Base-by-base conservation (phyloP, 257 asterid species). In the Cynanchum wilfordii region DNA sequence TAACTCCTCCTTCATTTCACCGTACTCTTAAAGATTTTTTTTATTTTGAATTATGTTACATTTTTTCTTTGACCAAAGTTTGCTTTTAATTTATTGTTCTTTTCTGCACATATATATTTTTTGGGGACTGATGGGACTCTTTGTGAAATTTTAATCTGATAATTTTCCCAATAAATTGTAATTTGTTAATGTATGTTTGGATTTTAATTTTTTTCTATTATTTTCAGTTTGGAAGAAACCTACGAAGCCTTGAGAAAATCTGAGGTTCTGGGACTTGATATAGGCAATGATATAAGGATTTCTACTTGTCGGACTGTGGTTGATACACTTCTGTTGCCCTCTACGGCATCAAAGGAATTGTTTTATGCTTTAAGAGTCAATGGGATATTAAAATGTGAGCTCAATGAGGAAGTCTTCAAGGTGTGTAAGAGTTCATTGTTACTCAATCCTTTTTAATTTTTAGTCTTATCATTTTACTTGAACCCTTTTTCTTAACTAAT, bases 171-270 rank as follows among this genome's bases (percentile, higher is more conserved):
- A 12, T 20, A 16, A 16, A 7, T 16, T 7, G n/a, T 66, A 24
- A 36, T 27, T 16, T 4, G 15, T 74, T 38, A 74, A 74, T 52
- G 20, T 67, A 11, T 16, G 0, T 1, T 49, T 24, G 24, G 38
- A 20, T 49, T 27, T 25, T 24, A 24, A 56, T 11, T 47, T 27
- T 5, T 25, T 73, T 9, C 30, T 47, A 20, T 25, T 5, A 57
- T 81, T 77, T 77, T 45, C 86, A 95, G 99, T 70, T 73, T 95
- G 81, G 97, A 95, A 85, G 91, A 87, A 73, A 76, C 96, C 29
- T 95, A 87, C 24, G 90, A 90, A 84, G 96, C 94, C 52, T 85
- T 95, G 75, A 84, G 90, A 78, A 89, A 97, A 20, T 87, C 87
- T 69, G 87, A 89, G 85, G 89, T 90, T 86, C 91, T 95, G 80